Conservation (phyloP, 306 rosid species). For the Ochetophila trinervis region DNA sequence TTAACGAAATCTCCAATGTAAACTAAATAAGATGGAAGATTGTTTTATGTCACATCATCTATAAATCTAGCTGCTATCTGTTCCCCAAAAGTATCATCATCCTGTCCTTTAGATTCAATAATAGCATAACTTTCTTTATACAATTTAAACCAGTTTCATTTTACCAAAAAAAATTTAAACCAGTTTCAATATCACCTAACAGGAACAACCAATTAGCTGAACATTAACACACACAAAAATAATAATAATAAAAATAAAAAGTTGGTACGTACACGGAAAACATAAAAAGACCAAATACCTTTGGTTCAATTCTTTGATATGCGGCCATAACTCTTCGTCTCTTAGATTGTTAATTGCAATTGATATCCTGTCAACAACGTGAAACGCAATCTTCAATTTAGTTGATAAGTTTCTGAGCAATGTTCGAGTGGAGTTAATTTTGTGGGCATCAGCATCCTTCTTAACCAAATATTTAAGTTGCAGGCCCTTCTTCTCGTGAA, state of each 20-base stretch:
- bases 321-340: conserved; percentile 77
- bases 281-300: conserved; percentile 40
- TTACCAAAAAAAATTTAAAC: too few species aligned
- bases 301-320: conserved; percentile 51
- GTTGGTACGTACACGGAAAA: neutral
- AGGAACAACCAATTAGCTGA: neutral
- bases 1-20: too few species aligned
- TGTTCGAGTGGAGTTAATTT: conserved; percentile 40
- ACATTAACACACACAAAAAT: neutral
- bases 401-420: conserved; percentile 39
- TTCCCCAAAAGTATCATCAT: too few species aligned
- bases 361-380: conserved; percentile 73
- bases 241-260: neutral
- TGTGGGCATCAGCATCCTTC: conserved; percentile 36
- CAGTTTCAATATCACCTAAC: too few species aligned
- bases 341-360: conserved; percentile 58
- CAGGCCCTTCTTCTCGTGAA: conserved; percentile 58
- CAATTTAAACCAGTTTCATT: too few species aligned
- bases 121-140: too few species aligned
- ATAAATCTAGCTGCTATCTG: too few species aligned
- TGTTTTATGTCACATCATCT: too few species aligned
- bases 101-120: too few species aligned
- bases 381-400: conserved; percentile 73
- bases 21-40: too few species aligned
- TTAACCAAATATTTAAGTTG: conserved; percentile 50